Base-by-base conservation (phyloP, 2,329 filamentous ascomycete genomes). In the Microsporum audouinii region DNA sequence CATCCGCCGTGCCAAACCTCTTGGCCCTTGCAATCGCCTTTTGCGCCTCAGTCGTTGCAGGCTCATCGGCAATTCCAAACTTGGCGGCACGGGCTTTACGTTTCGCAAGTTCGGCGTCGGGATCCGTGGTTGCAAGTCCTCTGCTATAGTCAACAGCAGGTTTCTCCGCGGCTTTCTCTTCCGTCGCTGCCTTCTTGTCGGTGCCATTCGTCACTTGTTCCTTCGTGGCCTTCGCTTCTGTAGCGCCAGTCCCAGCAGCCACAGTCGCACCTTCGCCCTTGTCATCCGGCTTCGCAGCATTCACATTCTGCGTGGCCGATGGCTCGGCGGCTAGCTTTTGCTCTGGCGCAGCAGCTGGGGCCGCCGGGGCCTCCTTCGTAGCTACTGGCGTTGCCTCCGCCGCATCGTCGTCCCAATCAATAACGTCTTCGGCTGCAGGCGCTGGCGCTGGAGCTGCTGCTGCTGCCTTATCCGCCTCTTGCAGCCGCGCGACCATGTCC, bases 61-160 rank as follows among this genome's bases (percentile, higher is more conserved):
- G 66, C 27, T 75, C 73, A 61, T 76, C 73, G n/a, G 72, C 71
- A 41, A 76, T 74, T 23, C 77, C 77, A 64, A 80, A 80, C 62
- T 78, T 77, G 63, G 75, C 77, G 10, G 78, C 78, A 58, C 78
- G 76, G 41, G 75, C 74, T 67, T 77, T 78, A 63, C 78, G 76
- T 70, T 78, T 79, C 61, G 70, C 73, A 65, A 79, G 63, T 61
- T 80, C 78, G 45, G 71, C 71, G 63, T 79, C 77, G 29, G 78
- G 59, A 60, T 77, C 73, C 5, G 77, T 76, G 14, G 72, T 66
- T 7, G 76, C 72, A 17, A 79, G 71, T 29, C 76, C 73, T 27
- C 73, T 71, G 6, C 72, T 72, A 66, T 74, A 79, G 61, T 75
- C 70, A 31, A 71, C 69, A 1, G 69, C 68, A 3, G 72, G 71